phyloP scores from a whole-genome alignment of 257 asterid species.

The Ajuga chamaepitys region DNA sequence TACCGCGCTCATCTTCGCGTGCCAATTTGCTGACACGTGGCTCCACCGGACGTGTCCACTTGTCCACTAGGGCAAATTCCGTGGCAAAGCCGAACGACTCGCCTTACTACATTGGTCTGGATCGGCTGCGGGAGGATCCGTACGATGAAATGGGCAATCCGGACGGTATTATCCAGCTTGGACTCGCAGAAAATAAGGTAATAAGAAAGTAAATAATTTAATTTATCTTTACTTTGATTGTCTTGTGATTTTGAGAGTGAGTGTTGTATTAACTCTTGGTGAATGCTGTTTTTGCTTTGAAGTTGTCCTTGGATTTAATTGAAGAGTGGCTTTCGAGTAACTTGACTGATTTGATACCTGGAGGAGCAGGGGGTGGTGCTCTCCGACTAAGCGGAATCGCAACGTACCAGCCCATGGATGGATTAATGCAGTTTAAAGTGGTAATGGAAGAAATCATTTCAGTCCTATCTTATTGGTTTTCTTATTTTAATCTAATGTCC shows the following conservation, averaged over 20 bases:
- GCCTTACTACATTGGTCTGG: slow-evolving; percentile 87
- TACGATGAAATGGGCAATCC: slow-evolving; percentile 52
- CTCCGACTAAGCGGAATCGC: slow-evolving; percentile 58
- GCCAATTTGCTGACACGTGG: slow-evolving; percentile 56
- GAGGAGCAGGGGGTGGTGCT: slow-evolving; percentile 32
- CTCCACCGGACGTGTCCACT: slow-evolving; percentile 39
- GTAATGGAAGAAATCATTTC: slow-evolving; percentile 21
- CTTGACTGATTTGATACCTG: slow-evolving; percentile 35
- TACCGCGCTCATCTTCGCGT: slow-evolving; percentile 67
- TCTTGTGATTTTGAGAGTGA: slow-evolving; percentile 1
- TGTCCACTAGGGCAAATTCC: slow-evolving; percentile 54
- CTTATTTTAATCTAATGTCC: neutral
- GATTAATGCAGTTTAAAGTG: slow-evolving; percentile 74
- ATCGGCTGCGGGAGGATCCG: slow-evolving; percentile 51
- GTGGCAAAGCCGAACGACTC: slow-evolving; percentile 64
- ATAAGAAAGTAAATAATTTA: neutral
- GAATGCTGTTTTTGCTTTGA: slow-evolving; percentile 8
- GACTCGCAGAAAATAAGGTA: slow-evolving; percentile 82
- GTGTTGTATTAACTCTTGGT: neutral
- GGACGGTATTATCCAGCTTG: slow-evolving; percentile 78
- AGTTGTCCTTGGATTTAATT: slow-evolving; percentile 86
- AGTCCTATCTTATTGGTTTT: neutral
- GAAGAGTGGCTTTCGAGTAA: slow-evolving; percentile 65
- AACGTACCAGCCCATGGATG: slow-evolving; percentile 77
- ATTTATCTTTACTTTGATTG: neutral